Evolutionary conservation across 345 rosid species (phyloP).

Genomic region (Rhizophora mangle): DNA sequence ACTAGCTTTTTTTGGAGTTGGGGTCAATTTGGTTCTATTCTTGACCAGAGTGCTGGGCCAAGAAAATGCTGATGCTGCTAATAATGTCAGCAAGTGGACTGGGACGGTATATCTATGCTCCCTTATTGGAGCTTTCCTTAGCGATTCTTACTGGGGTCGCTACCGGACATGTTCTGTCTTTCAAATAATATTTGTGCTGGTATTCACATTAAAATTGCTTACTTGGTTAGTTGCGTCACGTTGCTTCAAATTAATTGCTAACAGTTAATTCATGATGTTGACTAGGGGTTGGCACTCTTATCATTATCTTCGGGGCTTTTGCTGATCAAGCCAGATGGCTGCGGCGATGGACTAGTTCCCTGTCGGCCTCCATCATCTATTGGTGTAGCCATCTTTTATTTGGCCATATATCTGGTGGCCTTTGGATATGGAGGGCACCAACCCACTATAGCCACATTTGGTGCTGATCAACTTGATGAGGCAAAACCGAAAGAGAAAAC

Average conservation of each 20-base stretch:
- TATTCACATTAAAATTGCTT: slow-evolving; percentile 20
- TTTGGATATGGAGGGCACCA: slow-evolving; percentile 93
- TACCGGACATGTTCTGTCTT: slow-evolving; percentile 66
- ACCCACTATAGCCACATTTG: slow-evolving; percentile 85
- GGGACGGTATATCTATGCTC: slow-evolving; percentile 92
- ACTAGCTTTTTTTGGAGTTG: slow-evolving; percentile 90
- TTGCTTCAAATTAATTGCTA: background rate
- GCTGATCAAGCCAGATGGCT: slow-evolving; percentile 61
- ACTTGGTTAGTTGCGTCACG: background rate
- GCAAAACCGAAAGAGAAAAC: slow-evolving; percentile 21
- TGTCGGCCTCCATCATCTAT: slow-evolving; percentile 44
- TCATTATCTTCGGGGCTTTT: slow-evolving; percentile 61
- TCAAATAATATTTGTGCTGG: slow-evolving; percentile 50
- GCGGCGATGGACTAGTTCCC: slow-evolving; percentile 50
- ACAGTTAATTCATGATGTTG: background rate
- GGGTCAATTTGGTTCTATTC: slow-evolving; percentile 80
- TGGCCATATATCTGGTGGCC: slow-evolving; percentile 67
- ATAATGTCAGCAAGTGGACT: slow-evolving; percentile 86
- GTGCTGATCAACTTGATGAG: slow-evolving; percentile 78
- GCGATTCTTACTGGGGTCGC: slow-evolving; percentile 97
- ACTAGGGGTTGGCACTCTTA: slow-evolving; percentile 57
- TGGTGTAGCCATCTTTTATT: slow-evolving; percentile 50
- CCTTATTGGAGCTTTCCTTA: slow-evolving; percentile 82
- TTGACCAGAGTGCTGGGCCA: slow-evolving; percentile 76
- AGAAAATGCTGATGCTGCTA: slow-evolving; percentile 77